These are phyloP conservation scores for Ensete glaucum DNA, from an alignment of 176 grass and related monocot species.

Conservation along the genomic window DNA sequence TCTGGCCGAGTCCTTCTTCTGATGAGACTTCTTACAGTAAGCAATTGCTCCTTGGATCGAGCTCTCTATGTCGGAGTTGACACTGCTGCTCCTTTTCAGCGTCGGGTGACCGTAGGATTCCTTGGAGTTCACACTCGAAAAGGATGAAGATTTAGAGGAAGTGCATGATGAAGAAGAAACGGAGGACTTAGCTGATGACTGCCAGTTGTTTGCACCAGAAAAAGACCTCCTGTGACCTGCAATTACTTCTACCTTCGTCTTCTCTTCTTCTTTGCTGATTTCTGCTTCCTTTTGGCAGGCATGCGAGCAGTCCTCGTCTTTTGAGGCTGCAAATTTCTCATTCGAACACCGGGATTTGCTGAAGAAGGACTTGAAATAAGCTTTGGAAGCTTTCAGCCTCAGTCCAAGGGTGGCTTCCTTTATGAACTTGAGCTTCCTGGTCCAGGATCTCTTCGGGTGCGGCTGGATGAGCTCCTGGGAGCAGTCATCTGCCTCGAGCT, in stretches of 20 bases:
- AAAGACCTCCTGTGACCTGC: conserved; percentile 8
- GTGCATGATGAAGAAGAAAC: conserved; percentile 9
- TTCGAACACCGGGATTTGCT: background rate
- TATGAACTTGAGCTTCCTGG: conserved; percentile 7
- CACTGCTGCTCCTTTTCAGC: conserved; percentile 22
- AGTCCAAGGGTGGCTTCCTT: background rate
- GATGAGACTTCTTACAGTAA: conserved; percentile 16
- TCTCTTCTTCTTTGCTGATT: background rate
- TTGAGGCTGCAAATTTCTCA: background rate
- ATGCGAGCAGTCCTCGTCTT: background rate
- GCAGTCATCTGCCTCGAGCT: conserved; percentile 18
- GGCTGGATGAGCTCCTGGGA: conserved; percentile 21
- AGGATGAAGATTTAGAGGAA: background rate
- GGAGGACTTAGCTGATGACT: background rate
- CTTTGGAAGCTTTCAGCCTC: conserved; percentile 10
- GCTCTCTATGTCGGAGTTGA: conserved; percentile 14
- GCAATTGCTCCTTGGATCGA: conserved; percentile 22
- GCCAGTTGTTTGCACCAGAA: background rate
- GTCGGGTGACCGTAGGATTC: background rate
- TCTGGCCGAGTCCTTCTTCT: conserved; percentile 3
- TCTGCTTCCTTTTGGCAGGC: background rate
- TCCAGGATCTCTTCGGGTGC: conserved; percentile 1
- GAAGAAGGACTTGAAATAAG: conserved; percentile 19
- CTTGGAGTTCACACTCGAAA: background rate
- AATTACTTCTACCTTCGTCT: background rate